These are phyloP conservation scores for Venturia oleaginea DNA, from an alignment of 2,329 filamentous ascomycete species.

Conservation along the genomic window DNA sequence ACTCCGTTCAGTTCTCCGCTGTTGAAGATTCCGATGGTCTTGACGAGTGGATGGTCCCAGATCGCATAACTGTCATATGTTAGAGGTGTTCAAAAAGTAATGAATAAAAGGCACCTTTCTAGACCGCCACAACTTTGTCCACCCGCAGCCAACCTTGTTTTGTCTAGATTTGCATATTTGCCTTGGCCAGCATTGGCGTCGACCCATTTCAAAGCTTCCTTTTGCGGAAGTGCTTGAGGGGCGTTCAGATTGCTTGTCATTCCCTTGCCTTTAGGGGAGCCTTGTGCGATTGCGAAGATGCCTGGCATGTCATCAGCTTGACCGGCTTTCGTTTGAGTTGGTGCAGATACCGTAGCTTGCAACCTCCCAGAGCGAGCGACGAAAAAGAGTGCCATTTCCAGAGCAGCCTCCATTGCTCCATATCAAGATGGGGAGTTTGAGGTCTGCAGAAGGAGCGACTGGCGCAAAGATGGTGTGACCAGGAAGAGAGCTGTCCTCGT, in stretches of 20 bases:
- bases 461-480: slow-evolving; percentile 13
- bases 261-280: not conserved
- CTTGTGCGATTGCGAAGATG: slow-evolving; percentile 4
- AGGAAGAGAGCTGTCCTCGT: slow-evolving; percentile 11
- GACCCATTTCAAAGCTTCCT: slow-evolving; percentile 9
- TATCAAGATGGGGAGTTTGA: slow-evolving; percentile 12
- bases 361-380: slow-evolving; percentile 9
- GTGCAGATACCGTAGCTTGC: not conserved
- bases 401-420: slow-evolving; percentile 13
- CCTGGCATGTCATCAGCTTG: not conserved
- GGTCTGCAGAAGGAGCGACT: not conserved
- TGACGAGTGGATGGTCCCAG: slow-evolving; percentile 1
- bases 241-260: slow-evolving; percentile 2
- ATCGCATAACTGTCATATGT: not conserved
- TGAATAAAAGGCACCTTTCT: slow-evolving; percentile 5
- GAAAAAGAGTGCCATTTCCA: slow-evolving; percentile 8
- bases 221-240: slow-evolving; percentile 4
- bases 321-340: too few species aligned
- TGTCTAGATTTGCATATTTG: slow-evolving; percentile 12
- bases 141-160: slow-evolving; percentile 3
- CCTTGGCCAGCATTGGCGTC: slow-evolving; percentile 13
- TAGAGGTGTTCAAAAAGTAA: not conserved
- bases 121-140: slow-evolving; percentile 13
- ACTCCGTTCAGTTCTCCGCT: slow-evolving; percentile 4
- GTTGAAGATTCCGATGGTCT: slow-evolving; percentile 12